Evolutionary conservation across 306 rosid genomes (phyloP).

Genomic region (Ormosia semicastrata): DNA sequence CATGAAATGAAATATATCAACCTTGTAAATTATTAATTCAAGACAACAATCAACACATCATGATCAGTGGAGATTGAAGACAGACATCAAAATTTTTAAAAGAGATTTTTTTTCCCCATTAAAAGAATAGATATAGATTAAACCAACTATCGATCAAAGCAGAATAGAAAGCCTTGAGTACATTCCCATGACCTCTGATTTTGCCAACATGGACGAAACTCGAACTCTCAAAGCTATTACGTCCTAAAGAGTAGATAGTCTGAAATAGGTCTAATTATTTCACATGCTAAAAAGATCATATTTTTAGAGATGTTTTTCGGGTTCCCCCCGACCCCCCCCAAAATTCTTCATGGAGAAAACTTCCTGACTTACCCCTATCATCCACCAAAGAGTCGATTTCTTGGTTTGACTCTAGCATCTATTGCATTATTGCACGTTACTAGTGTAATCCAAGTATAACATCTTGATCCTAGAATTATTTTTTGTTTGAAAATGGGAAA

Average conservation of each 20-base stretch:
- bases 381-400: not conserved
- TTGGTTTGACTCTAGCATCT: not conserved
- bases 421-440: not conserved
- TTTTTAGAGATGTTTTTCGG: not conserved
- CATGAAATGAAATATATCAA: not conserved
- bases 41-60: not conserved
- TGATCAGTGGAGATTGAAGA: not conserved
- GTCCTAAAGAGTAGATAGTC: too few relatives aligned
- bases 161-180: not conserved
- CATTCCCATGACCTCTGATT: not conserved
- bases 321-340: too few relatives aligned
- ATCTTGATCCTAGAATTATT: not conserved
- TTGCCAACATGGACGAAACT: not conserved
- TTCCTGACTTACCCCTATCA: not conserved
- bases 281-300: not conserved
- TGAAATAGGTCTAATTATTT: not conserved
- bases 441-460: slow-evolving; percentile 8
- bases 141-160: not conserved
- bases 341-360: not conserved
- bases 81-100: not conserved
- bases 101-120: not conserved
- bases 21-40: not conserved
- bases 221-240: not conserved
- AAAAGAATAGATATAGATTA: not conserved
- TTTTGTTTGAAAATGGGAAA: not conserved